Evolutionary conservation across 2,329 filamentous ascomycete genomes (phyloP).

Genomic region (Aurifilum marmelostoma): DNA sequence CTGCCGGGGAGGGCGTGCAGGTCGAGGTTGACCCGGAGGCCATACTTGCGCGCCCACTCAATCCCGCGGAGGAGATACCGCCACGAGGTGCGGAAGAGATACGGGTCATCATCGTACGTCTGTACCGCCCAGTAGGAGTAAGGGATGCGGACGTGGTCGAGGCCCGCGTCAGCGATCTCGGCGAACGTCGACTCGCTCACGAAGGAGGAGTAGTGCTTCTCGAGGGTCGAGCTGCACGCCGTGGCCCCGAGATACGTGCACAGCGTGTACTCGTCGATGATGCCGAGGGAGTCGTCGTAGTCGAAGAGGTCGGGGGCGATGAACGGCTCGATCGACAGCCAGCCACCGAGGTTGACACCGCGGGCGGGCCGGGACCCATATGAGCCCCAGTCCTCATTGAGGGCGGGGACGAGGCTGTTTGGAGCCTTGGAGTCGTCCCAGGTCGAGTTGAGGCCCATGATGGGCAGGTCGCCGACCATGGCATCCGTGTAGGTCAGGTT

Average conservation of each 20-base stretch:
- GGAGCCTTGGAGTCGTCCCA: constrained; percentile 84
- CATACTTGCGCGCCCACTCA: constrained; percentile 91
- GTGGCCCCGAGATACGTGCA: constrained; percentile 68
- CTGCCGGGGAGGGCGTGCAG: constrained; percentile 89
- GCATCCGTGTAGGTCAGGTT: constrained; percentile 91
- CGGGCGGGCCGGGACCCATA: constrained; percentile 81
- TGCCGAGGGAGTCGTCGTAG: constrained; percentile 61
- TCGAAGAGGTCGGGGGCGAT: constrained; percentile 92
- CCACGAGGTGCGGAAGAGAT: constrained; percentile 86
- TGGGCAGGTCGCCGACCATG: constrained; percentile 81
- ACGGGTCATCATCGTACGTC: constrained; percentile 84
- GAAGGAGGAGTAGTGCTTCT: constrained; percentile 89
- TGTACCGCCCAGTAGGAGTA: constrained; percentile 94
- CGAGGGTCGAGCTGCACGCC: constrained; percentile 69
- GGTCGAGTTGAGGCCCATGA: constrained; percentile 84
- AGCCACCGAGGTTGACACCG: constrained; percentile 91
- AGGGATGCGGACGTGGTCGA: constrained; percentile 96
- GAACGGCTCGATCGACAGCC: constrained; percentile 92
- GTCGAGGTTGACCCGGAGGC: constrained; percentile 89
- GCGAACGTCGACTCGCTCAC: constrained; percentile 82
- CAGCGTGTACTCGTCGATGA: constrained; percentile 90
- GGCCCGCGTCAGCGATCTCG: constrained; percentile 82
- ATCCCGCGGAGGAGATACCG: constrained; percentile 90
- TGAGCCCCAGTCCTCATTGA: constrained; percentile 74
- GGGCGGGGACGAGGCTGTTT: constrained; percentile 77